A percentile compares a stretch with the other conserved stretches of the same genome.
Evolutionary conservation across 2,329 filamentous ascomycete species (phyloP).

Genomic region (Neoarthrinium moseri): DNA sequence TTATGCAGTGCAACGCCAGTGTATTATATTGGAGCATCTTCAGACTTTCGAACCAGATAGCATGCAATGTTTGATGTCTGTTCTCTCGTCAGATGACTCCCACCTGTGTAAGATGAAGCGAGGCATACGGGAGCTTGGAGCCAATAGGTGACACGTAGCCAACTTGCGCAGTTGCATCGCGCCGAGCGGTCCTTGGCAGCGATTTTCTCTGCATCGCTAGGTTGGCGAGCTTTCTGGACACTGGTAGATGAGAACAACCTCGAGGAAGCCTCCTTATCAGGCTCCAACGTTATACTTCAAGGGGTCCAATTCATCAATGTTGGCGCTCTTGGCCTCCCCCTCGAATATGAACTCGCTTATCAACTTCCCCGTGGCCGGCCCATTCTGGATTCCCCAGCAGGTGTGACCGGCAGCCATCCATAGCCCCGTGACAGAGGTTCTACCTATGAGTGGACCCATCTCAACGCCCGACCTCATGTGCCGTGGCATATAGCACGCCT

Average conservation of each 20-base stretch:
- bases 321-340: constrained; percentile 65
- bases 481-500: constrained; percentile 92
- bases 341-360: constrained; percentile 80
- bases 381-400: constrained; percentile 98
- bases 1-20: too few species aligned
- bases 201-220: too few species aligned
- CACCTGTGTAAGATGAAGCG: too few species aligned
- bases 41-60: too few species aligned
- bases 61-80: too few species aligned
- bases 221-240: too few species aligned
- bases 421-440: constrained; percentile 69
- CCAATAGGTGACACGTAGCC: too few species aligned
- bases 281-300: constrained; percentile 55
- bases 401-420: constrained; percentile 88
- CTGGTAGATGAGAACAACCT: neutral
- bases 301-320: constrained; percentile 66
- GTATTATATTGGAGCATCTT: too few species aligned
- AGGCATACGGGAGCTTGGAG: too few species aligned
- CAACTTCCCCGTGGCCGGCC: constrained; percentile 78
- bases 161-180: too few species aligned
- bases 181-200: too few species aligned
- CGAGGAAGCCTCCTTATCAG: neutral
- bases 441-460: constrained; percentile 72
- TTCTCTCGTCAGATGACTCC: too few species aligned
- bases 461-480: constrained; percentile 62